Evolutionary conservation across 495 filamentous ascomycete genomes (phyloP), one percentile per base, ranked within the genome.

Genomic region (Hyaloscypha finlandica): DNA sequence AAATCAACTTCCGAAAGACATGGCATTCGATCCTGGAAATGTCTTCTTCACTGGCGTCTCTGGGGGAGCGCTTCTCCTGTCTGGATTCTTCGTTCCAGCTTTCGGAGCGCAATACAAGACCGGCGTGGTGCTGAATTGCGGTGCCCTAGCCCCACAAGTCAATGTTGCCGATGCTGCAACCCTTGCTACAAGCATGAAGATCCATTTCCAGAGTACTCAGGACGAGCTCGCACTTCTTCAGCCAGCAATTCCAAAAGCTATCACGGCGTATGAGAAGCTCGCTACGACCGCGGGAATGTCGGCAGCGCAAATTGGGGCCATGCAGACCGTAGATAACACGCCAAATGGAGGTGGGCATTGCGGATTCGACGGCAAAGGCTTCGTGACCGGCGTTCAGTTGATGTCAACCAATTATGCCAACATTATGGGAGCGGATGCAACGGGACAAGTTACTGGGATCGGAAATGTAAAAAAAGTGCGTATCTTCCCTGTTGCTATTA

Each of bases 171-270:
- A 78, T 64, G 74, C 73, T 4, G 72, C 65, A 0, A 77, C 71
- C 3, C 74, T 81, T 16, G 45, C 77, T 4, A 66, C 71, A 8
- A 71, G 66, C 45, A 77, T 77, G 57, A 76, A 73, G 63, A 73
- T 84, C 25, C 82, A 84, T 70, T 84, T 79, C 73, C 82, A 84
- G 71, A 80, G 75, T 64, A 84, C 82, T 32, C 76, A 80, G 72
- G 62, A 74, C 33, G 82, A 84, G 66, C 71, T 83, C 22, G 64
- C 75, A 6, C 63, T 75, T 4, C 76, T 84, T 56, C 80, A 83
- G 68, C 69, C 68, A 0, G 75, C 76, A 3, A 81, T 84, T 55
- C 82, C 80, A 2, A 71, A 74, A n/a, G 80, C 80, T 0, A 72
- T 84, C 65, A 45, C 52, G 48, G 82, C 82, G n/a, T 84, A 80